phyloP scores from a whole-genome alignment of 2,329 filamentous ascomycete species.

The Capronia coronata region DNA sequence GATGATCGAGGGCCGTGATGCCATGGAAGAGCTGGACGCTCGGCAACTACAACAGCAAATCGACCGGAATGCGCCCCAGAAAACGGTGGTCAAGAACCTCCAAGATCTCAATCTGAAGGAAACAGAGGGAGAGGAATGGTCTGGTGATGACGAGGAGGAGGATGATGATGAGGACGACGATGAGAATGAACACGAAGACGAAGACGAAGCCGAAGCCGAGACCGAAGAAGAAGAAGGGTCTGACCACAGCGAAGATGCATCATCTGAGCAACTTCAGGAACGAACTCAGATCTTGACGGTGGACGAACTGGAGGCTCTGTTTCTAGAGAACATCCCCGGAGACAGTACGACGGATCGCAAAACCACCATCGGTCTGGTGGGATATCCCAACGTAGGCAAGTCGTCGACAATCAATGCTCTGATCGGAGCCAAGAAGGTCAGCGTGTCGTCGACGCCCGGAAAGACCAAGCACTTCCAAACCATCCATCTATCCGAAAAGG shows the following conservation, averaged over 20 bases:
- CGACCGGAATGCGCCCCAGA: constrained; percentile 20
- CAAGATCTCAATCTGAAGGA: constrained; percentile 26
- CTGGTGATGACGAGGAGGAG: constrained; percentile 42
- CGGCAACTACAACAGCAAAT: constrained; percentile 24
- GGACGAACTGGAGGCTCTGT: constrained; percentile 84
- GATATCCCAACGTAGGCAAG: constrained; percentile 98
- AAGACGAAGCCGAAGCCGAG: constrained; percentile 33
- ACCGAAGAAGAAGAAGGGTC: constrained; percentile 43
- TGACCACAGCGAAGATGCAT: constrained; percentile 34
- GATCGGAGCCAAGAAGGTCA: constrained; percentile 98
- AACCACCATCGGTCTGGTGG: constrained; percentile 85
- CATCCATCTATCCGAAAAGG: constrained; percentile 81
- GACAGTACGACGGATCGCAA: constrained; percentile 53
- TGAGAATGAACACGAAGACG: constrained; percentile 38
- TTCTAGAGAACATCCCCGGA: constrained; percentile 65
- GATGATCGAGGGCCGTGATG: constrained; percentile 64
- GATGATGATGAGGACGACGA: constrained; percentile 39
- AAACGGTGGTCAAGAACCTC: constrained; percentile 21
- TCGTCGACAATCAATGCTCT: constrained; percentile 98
- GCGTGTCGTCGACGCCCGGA: constrained; percentile 90
- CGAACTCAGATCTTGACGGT: constrained; percentile 77
- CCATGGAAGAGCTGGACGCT: constrained; percentile 47
- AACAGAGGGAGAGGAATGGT: constrained; percentile 29
- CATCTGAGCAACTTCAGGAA: constrained; percentile 18
- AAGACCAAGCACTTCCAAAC: constrained; percentile 99